A percentile compares a stretch with the other conserved stretches of the same genome.
Conservation (phyloP, 306 rosid genomes). For the Corylus avellana region DNA sequence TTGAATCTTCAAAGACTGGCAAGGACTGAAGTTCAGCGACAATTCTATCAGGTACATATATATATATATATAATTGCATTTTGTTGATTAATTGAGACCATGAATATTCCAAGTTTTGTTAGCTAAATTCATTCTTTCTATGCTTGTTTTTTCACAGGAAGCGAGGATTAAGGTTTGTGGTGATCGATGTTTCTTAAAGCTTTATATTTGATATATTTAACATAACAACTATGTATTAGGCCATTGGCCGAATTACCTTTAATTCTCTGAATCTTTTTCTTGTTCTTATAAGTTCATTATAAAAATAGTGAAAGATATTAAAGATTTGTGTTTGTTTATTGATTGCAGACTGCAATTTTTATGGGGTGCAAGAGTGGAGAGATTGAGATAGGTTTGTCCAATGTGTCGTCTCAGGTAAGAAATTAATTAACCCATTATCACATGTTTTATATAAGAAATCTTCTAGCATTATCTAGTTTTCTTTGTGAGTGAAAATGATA, state of each 20-base stretch:
- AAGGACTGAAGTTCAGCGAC: constrained; percentile 49
- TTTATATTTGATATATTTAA: neutral
- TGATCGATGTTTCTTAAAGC: neutral
- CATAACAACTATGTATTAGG: too few relatives aligned
- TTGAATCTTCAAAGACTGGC: constrained; percentile 56
- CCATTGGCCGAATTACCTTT: too few relatives aligned
- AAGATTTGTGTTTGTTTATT: neutral
- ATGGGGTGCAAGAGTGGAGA: constrained; percentile 88
- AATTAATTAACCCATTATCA: neutral
- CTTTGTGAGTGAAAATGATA: neutral
- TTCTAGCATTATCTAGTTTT: neutral
- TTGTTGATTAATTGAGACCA: neutral
- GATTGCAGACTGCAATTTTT: constrained; percentile 67
- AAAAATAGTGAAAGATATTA: neutral
- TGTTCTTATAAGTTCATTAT: too few relatives aligned
- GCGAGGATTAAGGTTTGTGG: constrained; percentile 80
- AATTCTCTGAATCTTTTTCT: too few relatives aligned
- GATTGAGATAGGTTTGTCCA: constrained; percentile 81
- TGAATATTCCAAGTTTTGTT: neutral
- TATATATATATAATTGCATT: neutral
- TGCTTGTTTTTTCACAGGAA: constrained; percentile 47
- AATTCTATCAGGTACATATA: constrained; percentile 53
- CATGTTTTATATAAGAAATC: neutral
- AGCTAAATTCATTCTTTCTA: constrained; percentile 17
- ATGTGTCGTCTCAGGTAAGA: constrained; percentile 67